Conservation (phyloP, 2,329 filamentous ascomycete species). For the Ophiosphaerella korrae region DNA sequence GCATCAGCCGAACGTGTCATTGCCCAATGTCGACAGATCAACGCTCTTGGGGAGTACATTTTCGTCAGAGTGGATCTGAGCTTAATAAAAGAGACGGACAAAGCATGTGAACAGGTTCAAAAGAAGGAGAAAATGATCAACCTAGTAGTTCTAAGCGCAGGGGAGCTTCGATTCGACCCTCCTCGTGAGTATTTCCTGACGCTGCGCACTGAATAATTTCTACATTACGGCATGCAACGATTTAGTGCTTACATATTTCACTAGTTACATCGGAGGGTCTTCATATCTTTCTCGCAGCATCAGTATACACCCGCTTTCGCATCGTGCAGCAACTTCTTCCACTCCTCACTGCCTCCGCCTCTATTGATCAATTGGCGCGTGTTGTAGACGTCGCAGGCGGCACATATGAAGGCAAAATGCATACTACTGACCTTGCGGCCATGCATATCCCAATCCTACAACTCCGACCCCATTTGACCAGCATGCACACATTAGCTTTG, state of each 20-base stretch:
- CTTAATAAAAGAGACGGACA: conserved; percentile 48
- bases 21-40: conserved; percentile 44
- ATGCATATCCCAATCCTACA: conserved; percentile 23
- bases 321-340: conserved; percentile 46
- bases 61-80: conserved; percentile 51
- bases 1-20: conserved; percentile 44
- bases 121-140: conserved; percentile 59
- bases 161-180: conserved; percentile 26
- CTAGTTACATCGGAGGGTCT: conserved; percentile 40
- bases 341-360: conserved; percentile 32
- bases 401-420: conserved; percentile 15
- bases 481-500: conserved; percentile 31
- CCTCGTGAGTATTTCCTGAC: neutral
- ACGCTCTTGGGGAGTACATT: conserved; percentile 41
- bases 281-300: conserved; percentile 30
- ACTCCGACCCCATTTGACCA: conserved; percentile 23
- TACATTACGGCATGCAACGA: too few species aligned
- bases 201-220: too few species aligned
- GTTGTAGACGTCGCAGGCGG: conserved; percentile 31
- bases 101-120: conserved; percentile 54
- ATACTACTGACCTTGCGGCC: conserved; percentile 22
- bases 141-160: conserved; percentile 59
- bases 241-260: neutral
- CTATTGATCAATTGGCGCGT: conserved; percentile 22
- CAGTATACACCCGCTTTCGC: conserved; percentile 43